Percentiles rank a stretch among this genome's conserved stretches.
Conservation (phyloP, 2,329 filamentous ascomycete species). For the Thelonectria discophora region DNA sequence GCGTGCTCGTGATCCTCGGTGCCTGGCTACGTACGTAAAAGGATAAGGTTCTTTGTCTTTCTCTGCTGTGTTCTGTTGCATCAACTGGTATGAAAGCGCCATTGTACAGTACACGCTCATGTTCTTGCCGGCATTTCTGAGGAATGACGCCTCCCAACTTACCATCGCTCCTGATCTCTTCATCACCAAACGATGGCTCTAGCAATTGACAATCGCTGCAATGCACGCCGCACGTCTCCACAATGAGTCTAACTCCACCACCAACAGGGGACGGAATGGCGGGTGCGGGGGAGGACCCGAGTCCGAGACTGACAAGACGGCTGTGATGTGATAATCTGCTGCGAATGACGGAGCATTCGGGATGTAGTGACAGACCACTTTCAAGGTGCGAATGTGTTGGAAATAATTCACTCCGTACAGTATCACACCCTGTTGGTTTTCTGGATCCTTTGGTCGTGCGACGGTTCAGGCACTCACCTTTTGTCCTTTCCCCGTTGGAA, state of each 20-base stretch:
- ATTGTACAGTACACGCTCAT: background rate
- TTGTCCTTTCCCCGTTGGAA: background rate
- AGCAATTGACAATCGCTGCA: background rate
- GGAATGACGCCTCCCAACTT: background rate
- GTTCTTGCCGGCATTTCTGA: background rate
- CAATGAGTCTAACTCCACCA: background rate
- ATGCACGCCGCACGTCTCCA: background rate
- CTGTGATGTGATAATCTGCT: background rate
- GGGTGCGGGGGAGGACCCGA: background rate
- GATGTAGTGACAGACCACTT: too few relatives aligned
- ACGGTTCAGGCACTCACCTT: too few relatives aligned
- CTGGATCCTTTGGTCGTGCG: background rate
- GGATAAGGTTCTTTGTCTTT: background rate
- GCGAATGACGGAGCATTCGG: too few relatives aligned
- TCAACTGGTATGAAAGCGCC: background rate
- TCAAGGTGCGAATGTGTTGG: too few relatives aligned
- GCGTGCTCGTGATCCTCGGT: background rate
- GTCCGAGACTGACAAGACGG: too few relatives aligned
- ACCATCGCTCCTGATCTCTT: background rate
- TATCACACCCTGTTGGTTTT: background rate
- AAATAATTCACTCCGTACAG: too few relatives aligned
- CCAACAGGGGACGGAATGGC: background rate
- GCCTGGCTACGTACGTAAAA: background rate
- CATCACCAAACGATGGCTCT: background rate
- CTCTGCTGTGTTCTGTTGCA: background rate